Evolutionary conservation across 768 basidiomycete species (phyloP), one percentile per base, ranked within the genome.

Genomic region (Hericium erinaceus): DNA sequence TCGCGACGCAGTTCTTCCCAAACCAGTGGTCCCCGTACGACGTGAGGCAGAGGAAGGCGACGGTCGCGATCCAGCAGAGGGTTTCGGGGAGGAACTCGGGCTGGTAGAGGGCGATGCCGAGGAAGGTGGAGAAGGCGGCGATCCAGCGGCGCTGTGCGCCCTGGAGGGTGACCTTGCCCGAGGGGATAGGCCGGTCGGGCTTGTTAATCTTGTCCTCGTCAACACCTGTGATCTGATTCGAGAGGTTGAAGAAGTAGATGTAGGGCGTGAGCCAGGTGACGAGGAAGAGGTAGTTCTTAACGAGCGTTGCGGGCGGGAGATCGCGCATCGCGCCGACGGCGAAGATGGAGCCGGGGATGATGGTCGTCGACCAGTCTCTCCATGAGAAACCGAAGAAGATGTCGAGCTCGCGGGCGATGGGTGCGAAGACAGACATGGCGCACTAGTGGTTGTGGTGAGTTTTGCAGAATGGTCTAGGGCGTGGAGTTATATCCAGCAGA

Each of bases 171-270:
- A 71, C 65, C 11, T 64, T 64, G 11, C 61, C 64, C 16, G 70
- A 57, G 16, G 70, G 69, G 28, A 71, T 61, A 3, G 70, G 70
- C 38, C 70, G 55, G 57, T 64, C 67, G 1, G 67, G 67, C 54
- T 68, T 68, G 58, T 70, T 70, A 2, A 58, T 39, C 0, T 39
- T 51, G 39, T 70, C 69, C 54, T 70, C 69, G 12, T 60, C 62
- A 15, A 50, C 50, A 55, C 51, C 51, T 22, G 55, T 51, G 39
- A 55, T 60, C 54, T 70, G 69, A 55, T 70, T 70, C 9, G 68
- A 62, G 15, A 66, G 54, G 56, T 62, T 62, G 60, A 64, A 65
- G 52, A 65, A 65, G 16, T 69, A 62, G 18, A 67, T 65, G 50
- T 68, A 57, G 12, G 66, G 39, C 67, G 66, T 68, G n/a, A 66